Conservation (phyloP, 164 flowering plant species). For the Tinospora cordifolia region DNA sequence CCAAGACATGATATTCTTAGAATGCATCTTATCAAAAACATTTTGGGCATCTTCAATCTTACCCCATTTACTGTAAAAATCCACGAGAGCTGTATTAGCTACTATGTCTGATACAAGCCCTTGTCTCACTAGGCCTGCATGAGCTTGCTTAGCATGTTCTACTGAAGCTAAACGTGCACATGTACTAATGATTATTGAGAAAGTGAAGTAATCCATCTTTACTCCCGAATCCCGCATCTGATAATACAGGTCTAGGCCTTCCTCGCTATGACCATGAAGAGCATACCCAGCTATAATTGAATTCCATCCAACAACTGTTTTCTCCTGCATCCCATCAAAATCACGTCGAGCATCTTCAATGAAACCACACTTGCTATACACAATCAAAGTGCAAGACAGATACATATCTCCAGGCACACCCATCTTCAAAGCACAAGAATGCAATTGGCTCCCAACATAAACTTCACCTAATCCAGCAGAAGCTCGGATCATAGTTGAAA, state of each 20-base stretch:
- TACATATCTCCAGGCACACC: constrained; percentile 31
- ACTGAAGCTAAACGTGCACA: constrained; percentile 50
- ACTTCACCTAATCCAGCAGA: constrained; percentile 35
- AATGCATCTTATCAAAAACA: constrained; percentile 54
- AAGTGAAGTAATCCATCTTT: constrained; percentile 55
- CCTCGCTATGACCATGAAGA: constrained; percentile 56
- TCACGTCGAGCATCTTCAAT: constrained; percentile 46
- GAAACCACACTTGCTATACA: constrained; percentile 62
- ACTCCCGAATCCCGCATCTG: constrained; percentile 60
- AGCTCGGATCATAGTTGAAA: constrained; percentile 39
- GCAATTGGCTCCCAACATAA: constrained; percentile 42
- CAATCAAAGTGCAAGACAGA: constrained; percentile 48
- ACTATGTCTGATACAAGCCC: constrained; percentile 55
- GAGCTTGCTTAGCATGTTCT: constrained; percentile 62
- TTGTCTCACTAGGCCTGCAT: constrained; percentile 49
- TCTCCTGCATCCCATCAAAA: constrained; percentile 55
- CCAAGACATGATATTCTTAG: constrained; percentile 29
- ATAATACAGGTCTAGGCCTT: constrained; percentile 42
- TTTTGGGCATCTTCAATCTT: constrained; percentile 48
- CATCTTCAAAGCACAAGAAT: constrained; percentile 48
- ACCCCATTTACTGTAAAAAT: constrained; percentile 70
- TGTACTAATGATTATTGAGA: constrained; percentile 42
- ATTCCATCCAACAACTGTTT: constrained; percentile 65
- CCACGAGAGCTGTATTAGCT: constrained; percentile 55
- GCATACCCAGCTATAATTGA: constrained; percentile 60